These are phyloP conservation scores for Lentinula novae-zelandiae DNA, from an alignment of 1,284 basidiomycete species.

Conservation along the genomic window DNA sequence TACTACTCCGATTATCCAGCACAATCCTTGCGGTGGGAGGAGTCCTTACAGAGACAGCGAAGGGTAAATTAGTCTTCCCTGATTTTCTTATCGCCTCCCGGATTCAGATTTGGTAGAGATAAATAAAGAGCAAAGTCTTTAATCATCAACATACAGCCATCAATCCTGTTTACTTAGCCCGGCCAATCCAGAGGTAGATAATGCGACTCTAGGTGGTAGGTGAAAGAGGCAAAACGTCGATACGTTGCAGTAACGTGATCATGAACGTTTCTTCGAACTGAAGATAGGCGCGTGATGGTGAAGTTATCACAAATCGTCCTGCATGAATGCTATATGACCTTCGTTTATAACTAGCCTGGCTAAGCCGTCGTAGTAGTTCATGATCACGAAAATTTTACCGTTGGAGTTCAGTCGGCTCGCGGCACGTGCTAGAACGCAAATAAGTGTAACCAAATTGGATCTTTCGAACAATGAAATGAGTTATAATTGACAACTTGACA, in stretches of 20 bases:
- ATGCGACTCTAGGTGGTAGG: not conserved
- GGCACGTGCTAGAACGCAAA: not conserved
- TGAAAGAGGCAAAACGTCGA: not conserved
- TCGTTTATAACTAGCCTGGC: too few species aligned
- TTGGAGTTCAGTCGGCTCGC: too few species aligned
- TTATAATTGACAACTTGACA: not conserved
- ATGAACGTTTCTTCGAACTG: too few species aligned
- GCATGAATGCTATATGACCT: too few species aligned
- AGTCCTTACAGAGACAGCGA: conserved; percentile 4
- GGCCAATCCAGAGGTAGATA: not conserved
- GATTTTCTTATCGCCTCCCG: not conserved
- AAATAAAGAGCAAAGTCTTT: not conserved
- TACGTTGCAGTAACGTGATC: too few species aligned
- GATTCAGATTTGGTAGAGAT: not conserved
- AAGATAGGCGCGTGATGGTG: too few species aligned
- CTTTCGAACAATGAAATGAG: not conserved
- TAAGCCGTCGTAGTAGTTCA: too few species aligned
- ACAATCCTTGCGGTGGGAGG: conserved; percentile 2
- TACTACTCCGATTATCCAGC: conserved; percentile 5
- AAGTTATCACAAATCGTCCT: too few species aligned
- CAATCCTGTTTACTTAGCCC: not conserved
- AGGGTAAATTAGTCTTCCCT: not conserved
- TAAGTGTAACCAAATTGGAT: not conserved
- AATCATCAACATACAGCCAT: not conserved
- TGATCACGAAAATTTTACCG: too few species aligned